These are phyloP conservation scores for Pichia norvegensis DNA, from an alignment of 1,139 yeast genomes.

Conservation along the genomic window DNA sequence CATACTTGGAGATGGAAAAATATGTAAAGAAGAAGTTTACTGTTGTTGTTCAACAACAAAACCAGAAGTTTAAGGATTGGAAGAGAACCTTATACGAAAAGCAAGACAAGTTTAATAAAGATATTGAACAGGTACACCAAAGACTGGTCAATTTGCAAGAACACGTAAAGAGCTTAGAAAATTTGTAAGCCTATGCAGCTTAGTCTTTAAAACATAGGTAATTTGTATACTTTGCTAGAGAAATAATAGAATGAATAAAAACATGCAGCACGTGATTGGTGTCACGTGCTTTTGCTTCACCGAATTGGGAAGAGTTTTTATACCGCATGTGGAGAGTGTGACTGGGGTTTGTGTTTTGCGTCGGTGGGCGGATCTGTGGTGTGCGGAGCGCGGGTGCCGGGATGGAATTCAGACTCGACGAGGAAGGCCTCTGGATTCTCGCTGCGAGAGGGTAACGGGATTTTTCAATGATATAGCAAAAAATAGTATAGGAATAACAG, in stretches of 20 bases:
- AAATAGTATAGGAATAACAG: neutral
- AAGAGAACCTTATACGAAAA: constrained; percentile 46
- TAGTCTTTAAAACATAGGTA: too few species aligned
- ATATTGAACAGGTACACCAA: constrained; percentile 40
- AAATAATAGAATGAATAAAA: neutral
- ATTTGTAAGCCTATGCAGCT: neutral
- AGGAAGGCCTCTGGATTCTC: neutral
- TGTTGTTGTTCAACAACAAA: constrained; percentile 45
- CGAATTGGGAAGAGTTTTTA: too few species aligned
- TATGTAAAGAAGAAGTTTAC: constrained; percentile 41
- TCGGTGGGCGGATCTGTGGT: neutral
- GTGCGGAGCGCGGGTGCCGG: constrained; percentile 3
- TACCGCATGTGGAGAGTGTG: neutral
- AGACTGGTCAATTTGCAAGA: constrained; percentile 33
- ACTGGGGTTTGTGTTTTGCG: neutral
- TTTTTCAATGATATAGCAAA: constrained; percentile 2
- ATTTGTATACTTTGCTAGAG: neutral
- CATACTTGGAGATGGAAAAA: constrained; percentile 39
- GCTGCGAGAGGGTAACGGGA: neutral
- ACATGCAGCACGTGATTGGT: neutral
- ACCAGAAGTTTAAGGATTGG: constrained; percentile 60
- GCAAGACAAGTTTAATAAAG: constrained; percentile 50
- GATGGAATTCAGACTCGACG: neutral
- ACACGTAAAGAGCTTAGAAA: constrained; percentile 25
- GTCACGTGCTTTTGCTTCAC: neutral